Conservation (phyloP, 805 yeast genomes). For the Scheffersomyces lignosus region DNA sequence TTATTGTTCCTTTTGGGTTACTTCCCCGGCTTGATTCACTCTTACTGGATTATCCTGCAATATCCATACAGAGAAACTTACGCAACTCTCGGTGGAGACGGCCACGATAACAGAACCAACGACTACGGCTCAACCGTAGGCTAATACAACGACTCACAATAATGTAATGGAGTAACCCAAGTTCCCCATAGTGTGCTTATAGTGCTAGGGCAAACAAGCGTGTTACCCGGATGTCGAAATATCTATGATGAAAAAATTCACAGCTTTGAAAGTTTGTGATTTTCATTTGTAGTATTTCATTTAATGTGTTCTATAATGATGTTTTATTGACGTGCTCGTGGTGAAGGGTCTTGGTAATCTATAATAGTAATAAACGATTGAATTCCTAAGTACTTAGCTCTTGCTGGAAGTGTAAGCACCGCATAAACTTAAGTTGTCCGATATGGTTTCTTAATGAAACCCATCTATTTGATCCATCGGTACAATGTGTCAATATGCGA, state of each 20-base stretch:
- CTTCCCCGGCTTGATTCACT: slow-evolving; percentile 75
- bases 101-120: slow-evolving; percentile 22
- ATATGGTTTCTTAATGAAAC: slow-evolving; percentile 19
- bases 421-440: slow-evolving; percentile 51
- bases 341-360: too few relatives aligned
- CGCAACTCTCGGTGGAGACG: slow-evolving; percentile 30
- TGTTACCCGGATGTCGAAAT: background rate
- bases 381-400: too few relatives aligned
- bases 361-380: too few relatives aligned
- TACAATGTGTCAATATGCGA: slow-evolving; percentile 51
- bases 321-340: too few relatives aligned
- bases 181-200: background rate
- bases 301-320: too few relatives aligned
- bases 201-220: background rate
- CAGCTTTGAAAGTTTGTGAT: too few relatives aligned
- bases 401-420: too few relatives aligned
- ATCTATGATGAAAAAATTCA: too few relatives aligned
- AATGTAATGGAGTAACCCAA: background rate
- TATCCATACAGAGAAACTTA: slow-evolving; percentile 52
- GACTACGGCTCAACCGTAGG: slow-evolving; percentile 11
- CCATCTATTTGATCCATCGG: slow-evolving; percentile 39
- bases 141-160: background rate
- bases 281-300: too few relatives aligned
- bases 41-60: slow-evolving; percentile 74
- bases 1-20: slow-evolving; percentile 70